These are phyloP conservation scores for Lyophyllum atratum DNA, from an alignment of 768 basidiomycete genomes.

Conservation along the genomic window DNA sequence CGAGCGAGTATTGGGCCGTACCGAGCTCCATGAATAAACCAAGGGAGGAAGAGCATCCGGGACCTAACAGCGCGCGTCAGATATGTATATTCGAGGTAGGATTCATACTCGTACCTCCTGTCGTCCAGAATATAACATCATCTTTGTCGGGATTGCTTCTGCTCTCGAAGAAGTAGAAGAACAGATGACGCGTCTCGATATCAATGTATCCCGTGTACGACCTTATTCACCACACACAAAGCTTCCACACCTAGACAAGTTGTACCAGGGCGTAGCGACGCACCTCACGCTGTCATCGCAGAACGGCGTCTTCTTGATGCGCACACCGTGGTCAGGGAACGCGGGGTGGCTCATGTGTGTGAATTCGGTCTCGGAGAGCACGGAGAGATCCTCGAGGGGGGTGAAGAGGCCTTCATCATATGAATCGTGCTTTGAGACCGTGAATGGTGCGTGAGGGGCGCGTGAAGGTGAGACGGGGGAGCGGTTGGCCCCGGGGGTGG, in stretches of 20 bases:
- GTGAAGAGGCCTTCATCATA: constrained; percentile 35
- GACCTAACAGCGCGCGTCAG: constrained; percentile 28
- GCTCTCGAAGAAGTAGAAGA: constrained; percentile 82
- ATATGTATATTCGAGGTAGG: background rate
- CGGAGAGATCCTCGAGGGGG: constrained; percentile 33
- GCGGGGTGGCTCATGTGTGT: constrained; percentile 44
- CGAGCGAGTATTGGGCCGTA: constrained; percentile 32
- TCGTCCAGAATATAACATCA: constrained; percentile 62
- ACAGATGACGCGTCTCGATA: constrained; percentile 60
- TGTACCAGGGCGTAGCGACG: background rate
- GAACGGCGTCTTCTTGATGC: constrained; percentile 61
- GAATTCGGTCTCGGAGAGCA: constrained; percentile 35
- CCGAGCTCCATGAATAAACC: constrained; percentile 78
- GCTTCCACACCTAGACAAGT: background rate
- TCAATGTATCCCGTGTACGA: constrained; percentile 72
- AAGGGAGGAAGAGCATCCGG: constrained; percentile 45
- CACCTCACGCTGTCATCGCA: constrained; percentile 53
- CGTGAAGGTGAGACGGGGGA: background rate
- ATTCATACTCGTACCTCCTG: constrained; percentile 35
- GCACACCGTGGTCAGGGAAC: constrained; percentile 52
- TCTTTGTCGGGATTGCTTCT: constrained; percentile 59
- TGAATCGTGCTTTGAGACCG: background rate
- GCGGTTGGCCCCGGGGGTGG: background rate
- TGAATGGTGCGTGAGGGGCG: background rate
- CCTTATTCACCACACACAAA: constrained; percentile 26